Evolutionary conservation across 2,329 filamentous ascomycete genomes (phyloP).

Genomic region (Cephalotrichum gorgonifer): DNA sequence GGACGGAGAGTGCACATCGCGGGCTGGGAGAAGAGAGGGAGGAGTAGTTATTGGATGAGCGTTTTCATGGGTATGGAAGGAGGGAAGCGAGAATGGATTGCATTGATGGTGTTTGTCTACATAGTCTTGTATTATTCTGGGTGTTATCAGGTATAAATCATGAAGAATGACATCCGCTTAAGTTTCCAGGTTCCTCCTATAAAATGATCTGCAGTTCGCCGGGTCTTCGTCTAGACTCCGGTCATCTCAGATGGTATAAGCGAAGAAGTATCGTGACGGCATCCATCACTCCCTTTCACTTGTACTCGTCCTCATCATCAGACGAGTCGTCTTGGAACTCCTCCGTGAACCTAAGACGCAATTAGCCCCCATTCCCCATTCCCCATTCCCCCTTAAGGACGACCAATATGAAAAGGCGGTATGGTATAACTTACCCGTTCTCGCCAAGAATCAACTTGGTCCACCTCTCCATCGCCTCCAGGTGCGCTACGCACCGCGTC

Average conservation of each 20-base stretch:
- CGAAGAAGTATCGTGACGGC: too few relatives aligned
- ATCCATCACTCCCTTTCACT: constrained; percentile 18
- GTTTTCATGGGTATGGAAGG: constrained; percentile 1
- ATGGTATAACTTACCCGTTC: constrained; percentile 24
- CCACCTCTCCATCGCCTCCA: constrained; percentile 43
- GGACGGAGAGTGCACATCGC: too few relatives aligned
- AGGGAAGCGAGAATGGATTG: not conserved
- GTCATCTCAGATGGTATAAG: too few relatives aligned
- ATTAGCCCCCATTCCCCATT: too few relatives aligned
- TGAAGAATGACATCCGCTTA: not conserved
- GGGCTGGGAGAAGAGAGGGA: too few relatives aligned
- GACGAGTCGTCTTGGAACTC: constrained; percentile 13
- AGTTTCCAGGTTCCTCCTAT: too few relatives aligned
- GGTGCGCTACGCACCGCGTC: constrained; percentile 42
- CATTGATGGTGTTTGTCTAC: constrained; percentile 1
- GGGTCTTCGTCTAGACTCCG: not conserved
- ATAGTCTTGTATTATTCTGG: not conserved
- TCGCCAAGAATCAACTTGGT: constrained; percentile 50
- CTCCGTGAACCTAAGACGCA: constrained; percentile 25
- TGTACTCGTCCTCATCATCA: constrained; percentile 14
- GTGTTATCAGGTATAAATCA: not conserved
- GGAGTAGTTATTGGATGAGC: not conserved
- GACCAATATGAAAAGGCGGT: too few relatives aligned
- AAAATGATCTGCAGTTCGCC: too few relatives aligned
- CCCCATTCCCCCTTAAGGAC: too few relatives aligned